Percentiles rank a stretch among this genome's conserved stretches.
These are phyloP conservation scores for Draba incana DNA, from an alignment of 345 rosid genomes.

Conservation along the genomic window DNA sequence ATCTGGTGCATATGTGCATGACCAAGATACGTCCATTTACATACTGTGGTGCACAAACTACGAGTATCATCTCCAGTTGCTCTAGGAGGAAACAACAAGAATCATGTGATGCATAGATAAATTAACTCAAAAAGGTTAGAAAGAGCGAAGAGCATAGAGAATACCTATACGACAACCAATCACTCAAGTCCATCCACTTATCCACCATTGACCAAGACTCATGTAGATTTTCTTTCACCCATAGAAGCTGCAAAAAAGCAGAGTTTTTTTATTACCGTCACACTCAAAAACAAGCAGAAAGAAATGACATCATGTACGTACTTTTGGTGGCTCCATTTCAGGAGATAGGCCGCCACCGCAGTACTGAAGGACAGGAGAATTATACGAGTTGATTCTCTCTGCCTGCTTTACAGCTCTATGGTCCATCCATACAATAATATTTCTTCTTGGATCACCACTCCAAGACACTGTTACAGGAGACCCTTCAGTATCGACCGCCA, in stretches of 20 bases:
- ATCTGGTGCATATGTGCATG: constrained; percentile 96
- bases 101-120: constrained; percentile 20
- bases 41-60: constrained; percentile 92
- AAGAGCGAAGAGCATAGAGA: neutral
- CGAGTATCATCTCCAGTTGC: constrained; percentile 98
- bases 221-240: constrained; percentile 95
- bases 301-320: constrained; percentile 31
- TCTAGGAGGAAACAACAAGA: constrained; percentile 44
- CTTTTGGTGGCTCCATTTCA: constrained; percentile 98
- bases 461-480: constrained; percentile 93
- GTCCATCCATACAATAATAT: constrained; percentile 97
- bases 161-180: constrained; percentile 94
- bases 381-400: constrained; percentile 79
- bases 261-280: neutral
- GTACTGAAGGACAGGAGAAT: constrained; percentile 78
- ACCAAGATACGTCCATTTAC: constrained; percentile 99
- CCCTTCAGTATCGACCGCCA: constrained; percentile 97
- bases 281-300: constrained; percentile 2
- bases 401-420: constrained; percentile 97
- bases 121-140: neutral
- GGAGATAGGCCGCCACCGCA: constrained; percentile 96
- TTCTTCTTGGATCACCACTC: constrained; percentile 97
- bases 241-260: constrained; percentile 69
- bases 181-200: constrained; percentile 99
- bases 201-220: constrained; percentile 97